These are phyloP conservation scores for Tuber borchii DNA, from an alignment of 495 filamentous ascomycete genomes.

Conservation along the genomic window DNA sequence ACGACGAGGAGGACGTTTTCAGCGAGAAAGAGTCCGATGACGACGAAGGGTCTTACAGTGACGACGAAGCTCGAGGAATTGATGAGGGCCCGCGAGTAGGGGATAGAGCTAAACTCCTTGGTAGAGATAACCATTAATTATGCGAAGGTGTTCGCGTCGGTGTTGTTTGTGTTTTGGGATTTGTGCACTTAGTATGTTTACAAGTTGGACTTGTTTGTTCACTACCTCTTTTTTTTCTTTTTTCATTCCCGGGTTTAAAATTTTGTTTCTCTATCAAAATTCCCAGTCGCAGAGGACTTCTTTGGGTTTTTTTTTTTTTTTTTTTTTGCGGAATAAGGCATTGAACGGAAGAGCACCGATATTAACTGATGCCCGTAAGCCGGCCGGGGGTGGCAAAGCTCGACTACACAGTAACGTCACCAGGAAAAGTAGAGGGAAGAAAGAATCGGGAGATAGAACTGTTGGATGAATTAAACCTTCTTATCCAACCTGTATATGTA, in stretches of 20 bases:
- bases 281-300: background rate
- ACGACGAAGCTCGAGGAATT: conserved; percentile 37
- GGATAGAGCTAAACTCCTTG: conserved; percentile 34
- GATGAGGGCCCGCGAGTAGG: conserved; percentile 37
- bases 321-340: background rate
- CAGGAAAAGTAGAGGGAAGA: too few species aligned
- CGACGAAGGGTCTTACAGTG: conserved; percentile 30
- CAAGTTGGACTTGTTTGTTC: background rate
- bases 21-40: conserved; percentile 50
- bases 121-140: conserved; percentile 23
- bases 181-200: background rate
- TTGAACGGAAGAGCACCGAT: background rate
- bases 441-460: background rate
- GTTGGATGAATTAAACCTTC: background rate
- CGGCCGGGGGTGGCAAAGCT: background rate
- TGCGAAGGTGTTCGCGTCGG: background rate
- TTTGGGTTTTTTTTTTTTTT: background rate
- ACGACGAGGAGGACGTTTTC: conserved; percentile 60
- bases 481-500: too few species aligned
- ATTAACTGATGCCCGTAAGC: background rate
- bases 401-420: background rate
- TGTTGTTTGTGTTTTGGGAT: conserved; percentile 8
- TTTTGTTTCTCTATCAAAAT: background rate
- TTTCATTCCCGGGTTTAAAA: background rate
- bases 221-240: background rate